phyloP scores from a whole-genome alignment of 2,329 filamentous ascomycete species.

The Basipetospora chlamydospora region DNA sequence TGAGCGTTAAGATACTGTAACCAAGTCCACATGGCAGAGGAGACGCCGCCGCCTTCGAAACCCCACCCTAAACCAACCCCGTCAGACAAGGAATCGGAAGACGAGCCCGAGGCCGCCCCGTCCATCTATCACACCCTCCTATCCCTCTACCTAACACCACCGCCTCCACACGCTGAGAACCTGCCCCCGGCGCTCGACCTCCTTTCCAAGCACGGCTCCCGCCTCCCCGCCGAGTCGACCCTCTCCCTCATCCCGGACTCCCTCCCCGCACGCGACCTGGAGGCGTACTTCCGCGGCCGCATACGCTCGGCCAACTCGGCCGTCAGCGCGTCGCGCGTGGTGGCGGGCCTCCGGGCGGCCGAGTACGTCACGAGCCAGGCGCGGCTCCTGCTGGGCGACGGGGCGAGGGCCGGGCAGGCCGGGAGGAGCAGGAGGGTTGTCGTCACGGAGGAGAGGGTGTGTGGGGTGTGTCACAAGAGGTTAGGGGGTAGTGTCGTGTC shows the following conservation, averaged over 20 bases:
- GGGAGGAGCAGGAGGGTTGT: conserved; percentile 54
- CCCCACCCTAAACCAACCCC: too few species aligned
- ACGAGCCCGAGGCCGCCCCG: conserved; percentile 36
- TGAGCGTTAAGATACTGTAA: conserved; percentile 61
- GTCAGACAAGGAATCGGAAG: conserved; percentile 16
- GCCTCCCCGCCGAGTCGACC: conserved; percentile 75
- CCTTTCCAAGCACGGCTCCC: conserved; percentile 82
- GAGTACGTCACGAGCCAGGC: conserved; percentile 67
- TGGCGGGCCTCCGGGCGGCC: conserved; percentile 61
- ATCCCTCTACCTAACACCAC: conserved; percentile 75
- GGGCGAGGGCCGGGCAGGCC: conserved; percentile 33
- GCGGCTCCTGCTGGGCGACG: conserved; percentile 57
- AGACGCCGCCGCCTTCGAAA: too few species aligned
- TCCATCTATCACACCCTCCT: conserved; percentile 90
- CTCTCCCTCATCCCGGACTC: conserved; percentile 71
- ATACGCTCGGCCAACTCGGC: conserved; percentile 76
- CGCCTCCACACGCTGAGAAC: conserved; percentile 54
- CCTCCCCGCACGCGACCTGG: conserved; percentile 64
- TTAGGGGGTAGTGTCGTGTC: conserved; percentile 83
- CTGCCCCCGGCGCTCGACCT: conserved; percentile 71
- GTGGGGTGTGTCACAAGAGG: conserved; percentile 84
- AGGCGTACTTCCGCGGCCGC: conserved; percentile 81
- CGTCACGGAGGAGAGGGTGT: conserved; percentile 77
- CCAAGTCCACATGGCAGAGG: conserved; percentile 54
- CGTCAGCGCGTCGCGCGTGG: conserved; percentile 66